Percentiles rank a stretch among this genome's conserved stretches.
phyloP scores from a whole-genome alignment of 257 asterid species.

The Thymus mandschuricus region DNA sequence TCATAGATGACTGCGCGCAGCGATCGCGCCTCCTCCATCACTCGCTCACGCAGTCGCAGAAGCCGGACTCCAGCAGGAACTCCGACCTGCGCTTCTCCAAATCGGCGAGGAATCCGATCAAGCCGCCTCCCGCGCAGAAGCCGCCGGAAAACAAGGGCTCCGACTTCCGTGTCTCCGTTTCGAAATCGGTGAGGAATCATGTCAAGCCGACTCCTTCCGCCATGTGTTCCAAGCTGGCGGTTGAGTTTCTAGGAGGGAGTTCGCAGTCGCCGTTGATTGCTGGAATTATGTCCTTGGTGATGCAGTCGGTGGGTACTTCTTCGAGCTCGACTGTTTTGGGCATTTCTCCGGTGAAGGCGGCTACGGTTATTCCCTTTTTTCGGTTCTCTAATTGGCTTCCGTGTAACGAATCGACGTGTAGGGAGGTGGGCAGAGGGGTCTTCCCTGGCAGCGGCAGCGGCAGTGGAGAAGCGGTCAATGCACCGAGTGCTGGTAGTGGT shows the following conservation, averaged over 20 bases:
- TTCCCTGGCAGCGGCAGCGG: constrained; percentile 11
- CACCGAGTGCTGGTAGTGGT: constrained; percentile 1
- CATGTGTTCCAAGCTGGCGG: constrained; percentile 51
- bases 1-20: constrained; percentile 55
- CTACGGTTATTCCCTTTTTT: constrained; percentile 56
- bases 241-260: constrained; percentile 48
- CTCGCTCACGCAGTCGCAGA: constrained; percentile 43
- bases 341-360: constrained; percentile 64
- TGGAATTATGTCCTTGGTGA: constrained; percentile 65
- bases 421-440: constrained; percentile 62
- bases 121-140: no score
- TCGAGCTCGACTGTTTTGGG: constrained; percentile 44
- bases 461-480: constrained; percentile 9
- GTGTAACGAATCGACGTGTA: constrained; percentile 54
- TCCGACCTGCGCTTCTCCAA: constrained; percentile 36
- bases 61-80: constrained; percentile 43
- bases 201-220: constrained; percentile 32
- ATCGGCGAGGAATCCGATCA: constrained; percentile 23
- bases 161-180: constrained; percentile 34
- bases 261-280: constrained; percentile 50
- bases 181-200: constrained; percentile 30
- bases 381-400: constrained; percentile 81
- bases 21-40: constrained; percentile 49
- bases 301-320: constrained; percentile 45
- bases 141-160: constrained; percentile 51